A percentile compares a stretch with the other conserved stretches of the same genome.
These are phyloP conservation scores for Cymodocea nodosa DNA, from an alignment of 116 monocot species.

Conservation along the genomic window DNA sequence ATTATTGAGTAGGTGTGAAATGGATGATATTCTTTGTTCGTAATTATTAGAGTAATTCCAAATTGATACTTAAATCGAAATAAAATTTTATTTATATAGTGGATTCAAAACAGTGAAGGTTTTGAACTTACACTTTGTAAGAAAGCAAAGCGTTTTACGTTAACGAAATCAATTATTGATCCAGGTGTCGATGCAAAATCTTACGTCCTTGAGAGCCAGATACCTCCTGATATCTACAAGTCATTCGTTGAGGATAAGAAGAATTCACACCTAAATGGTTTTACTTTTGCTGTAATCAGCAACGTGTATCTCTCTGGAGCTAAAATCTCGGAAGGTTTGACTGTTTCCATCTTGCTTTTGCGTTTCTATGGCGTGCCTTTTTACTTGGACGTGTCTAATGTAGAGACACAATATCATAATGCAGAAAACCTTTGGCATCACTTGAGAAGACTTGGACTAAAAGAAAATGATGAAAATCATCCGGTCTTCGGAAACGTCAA, in stretches of 20 bases:
- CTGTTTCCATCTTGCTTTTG: background rate
- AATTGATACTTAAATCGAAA: background rate
- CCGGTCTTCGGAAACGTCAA: constrained; percentile 64
- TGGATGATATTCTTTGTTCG: background rate
- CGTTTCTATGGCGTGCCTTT: background rate
- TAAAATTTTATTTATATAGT: background rate
- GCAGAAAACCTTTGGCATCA: constrained; percentile 94
- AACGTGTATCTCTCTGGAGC: constrained; percentile 81
- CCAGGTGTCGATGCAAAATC: constrained; percentile 63
- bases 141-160: background rate
- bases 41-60: too few species aligned
- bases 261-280: constrained; percentile 51
- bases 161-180: background rate
- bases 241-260: constrained; percentile 65
- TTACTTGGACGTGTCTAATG: background rate
- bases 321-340: constrained; percentile 73
- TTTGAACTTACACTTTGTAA: background rate
- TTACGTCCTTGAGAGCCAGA: constrained; percentile 53
- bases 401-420: background rate
- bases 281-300: constrained; percentile 58
- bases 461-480: constrained; percentile 63
- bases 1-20: background rate
- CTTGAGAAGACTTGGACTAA: constrained; percentile 62
- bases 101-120: background rate
- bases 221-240: constrained; percentile 48